Base-by-base conservation (phyloP, 495 filamentous ascomycete species). In the Penicillium subrubescens region DNA sequence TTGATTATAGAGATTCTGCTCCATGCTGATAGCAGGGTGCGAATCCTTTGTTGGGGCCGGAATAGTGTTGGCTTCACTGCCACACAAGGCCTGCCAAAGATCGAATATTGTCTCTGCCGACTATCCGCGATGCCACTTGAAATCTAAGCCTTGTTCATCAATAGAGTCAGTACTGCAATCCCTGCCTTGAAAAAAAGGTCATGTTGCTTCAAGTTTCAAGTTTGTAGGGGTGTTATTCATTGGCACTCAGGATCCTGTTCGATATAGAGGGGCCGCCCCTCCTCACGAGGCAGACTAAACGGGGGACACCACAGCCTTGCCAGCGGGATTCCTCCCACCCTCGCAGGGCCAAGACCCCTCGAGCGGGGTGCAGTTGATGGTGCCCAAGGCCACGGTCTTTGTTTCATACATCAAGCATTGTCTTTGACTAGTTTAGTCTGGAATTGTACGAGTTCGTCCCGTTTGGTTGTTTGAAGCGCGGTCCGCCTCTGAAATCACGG, bases 21-120 rank as follows among this genome's bases (percentile, higher is more conserved):
- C 25, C 10, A 52, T 31, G 48, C 48, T 52, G 48, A 52, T 52
- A 25, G 27, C 25, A 52, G 48, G 48, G 31, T 52, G 48, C 12
- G 48, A 15, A 29, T 52, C 48, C 48, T 31, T 51, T 52, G 48
- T n/a, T 52, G 48, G 48, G 48, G 48, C 48, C 48, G 48, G n/a
- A 48, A 23, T n/a, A 52, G 25, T 27, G 27, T 52, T 27, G 25
- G 48, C 12, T 29, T 52, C 48, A 52, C 48, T 31, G 48, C 48
- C 48, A 52, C 48, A 52, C 25, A 52, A 29, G 25, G 48, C 23
- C 25, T 23, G 5, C 25, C 11, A 29, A 25, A 52, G 23, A 52
- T 31, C 14, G 27, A 52, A 31, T 1, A 17, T 52, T 12, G 25
- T 31, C 48, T 17, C 17, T 29, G 25, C 25, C 48, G 48, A 7